Evolutionary conservation across 805 yeast species (phyloP), one percentile per base, ranked within the genome.

Genomic region (Yamadazyma paraphyllophila): DNA sequence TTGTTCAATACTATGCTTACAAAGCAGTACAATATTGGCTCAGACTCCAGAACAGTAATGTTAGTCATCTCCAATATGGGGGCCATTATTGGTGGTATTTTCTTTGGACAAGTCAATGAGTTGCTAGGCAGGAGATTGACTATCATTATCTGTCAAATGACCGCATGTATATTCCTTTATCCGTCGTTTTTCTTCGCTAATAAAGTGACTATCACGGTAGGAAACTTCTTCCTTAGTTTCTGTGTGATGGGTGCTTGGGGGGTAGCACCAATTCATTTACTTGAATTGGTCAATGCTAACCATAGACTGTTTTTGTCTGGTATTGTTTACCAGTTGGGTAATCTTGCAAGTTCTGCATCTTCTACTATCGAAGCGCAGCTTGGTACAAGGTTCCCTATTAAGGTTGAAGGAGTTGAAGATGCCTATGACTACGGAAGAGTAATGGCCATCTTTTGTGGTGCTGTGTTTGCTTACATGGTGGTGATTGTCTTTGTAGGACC

Each of bases 161-260:
- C 71, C 38, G 83, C 84, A 20, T 83, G 83, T 31, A 82, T 82
- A 1, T 62, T 83, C 48, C 68, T 82, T 39, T 83, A 83, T 58
- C 86, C 87, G 24, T 76, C 81, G 71, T 81, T 81, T 3, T 80
- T 77, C 56, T 61, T 47, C 20, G 38, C 44, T 16, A 53, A 60
- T 29, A 53, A 62, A n/a, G 72, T 73, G 13, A 75, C 81, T 20
- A 71, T 78, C 50, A 85, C 82, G 26, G 82, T 83, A 1, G 81
- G 67, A 5, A 83, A 83, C 63, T 82, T 82, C 67, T 58, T 83
- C 20, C 39, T 49, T 14, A 44, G 33, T 32, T 46, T 46, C 56
- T 77, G 78, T 45, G 85, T 83, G 4, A 83, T 81, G 69, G 90
- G 89, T 29, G 82, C 82, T 5, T 85, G 88, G 85, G 89, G 90